Evolutionary conservation across 179 eudicot genomes (phyloP), one percentile per base, ranked within the genome.

Genomic region (Sideroxylon spinosum): DNA sequence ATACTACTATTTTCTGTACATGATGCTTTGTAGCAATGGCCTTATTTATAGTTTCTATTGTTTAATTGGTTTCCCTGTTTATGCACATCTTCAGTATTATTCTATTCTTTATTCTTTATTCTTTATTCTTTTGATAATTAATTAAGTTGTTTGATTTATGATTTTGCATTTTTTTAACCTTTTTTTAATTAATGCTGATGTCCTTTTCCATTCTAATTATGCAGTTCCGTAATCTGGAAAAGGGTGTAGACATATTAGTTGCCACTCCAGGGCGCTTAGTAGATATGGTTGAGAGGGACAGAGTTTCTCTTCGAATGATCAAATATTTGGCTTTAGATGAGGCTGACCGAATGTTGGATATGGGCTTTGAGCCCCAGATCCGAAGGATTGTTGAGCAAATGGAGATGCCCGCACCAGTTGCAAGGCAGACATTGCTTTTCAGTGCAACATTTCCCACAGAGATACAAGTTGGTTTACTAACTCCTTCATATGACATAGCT

Each of bases 241-340:
- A 64, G 80, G 97, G 97, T 56, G 95, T 91, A 55, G 97, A 93
- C 81, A 91, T 93, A 55, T 83, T 93, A 52, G 97, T 93, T 67
- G 97, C 97, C 9, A 93, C 97, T 8, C 97, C 97, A n/a, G 97
- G 97, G n/a, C 88, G 97, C 7, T 81, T 93, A 59, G 89, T 89
- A 68, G 97, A 93, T 79, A 87, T 93, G 89, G 85, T 93, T 16
- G 93, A 90, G 80, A 88, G 92, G 68, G 87, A 76, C 26, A 89
- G 80, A 81, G 83, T 92, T 22, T 91, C 95, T 19, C 91, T 93
- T 16, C 59, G 60, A 17, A 85, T 69, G 85, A 77, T 93, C 68
- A 88, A 74, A 78, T 93, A 90, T 74, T 78, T 93, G 83, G 89
- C 92, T 74, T 78, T 93, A 32, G 97, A 93, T 82, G 97, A 93